Evolutionary conservation across 495 filamentous ascomycete species (phyloP).

Genomic region (Venustampulla echinocandica): DNA sequence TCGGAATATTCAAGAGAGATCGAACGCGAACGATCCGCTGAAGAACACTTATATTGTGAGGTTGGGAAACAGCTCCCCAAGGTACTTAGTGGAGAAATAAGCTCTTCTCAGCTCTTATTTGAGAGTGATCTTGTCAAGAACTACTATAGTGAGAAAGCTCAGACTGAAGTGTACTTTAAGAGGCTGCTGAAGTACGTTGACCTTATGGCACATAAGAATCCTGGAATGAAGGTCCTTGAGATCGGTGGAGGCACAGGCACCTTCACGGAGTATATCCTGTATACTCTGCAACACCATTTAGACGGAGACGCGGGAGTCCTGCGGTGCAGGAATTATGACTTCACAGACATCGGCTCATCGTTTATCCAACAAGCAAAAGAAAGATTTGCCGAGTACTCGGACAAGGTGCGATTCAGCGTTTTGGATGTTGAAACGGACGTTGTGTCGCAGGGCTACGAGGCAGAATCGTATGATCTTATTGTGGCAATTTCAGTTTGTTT

Average conservation of each 20-base stretch:
- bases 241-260: constrained; percentile 37
- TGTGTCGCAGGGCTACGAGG: neutral
- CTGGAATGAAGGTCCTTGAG: constrained; percentile 35
- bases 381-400: neutral
- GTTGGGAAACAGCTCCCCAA: neutral
- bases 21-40: too few species aligned
- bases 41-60: too few species aligned
- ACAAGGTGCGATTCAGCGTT: neutral
- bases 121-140: neutral
- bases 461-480: neutral
- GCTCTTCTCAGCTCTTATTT: neutral
- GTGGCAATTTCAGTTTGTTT: neutral
- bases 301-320: too few species aligned
- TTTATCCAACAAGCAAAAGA: neutral
- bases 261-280: constrained; percentile 24
- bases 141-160: constrained; percentile 7
- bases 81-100: neutral
- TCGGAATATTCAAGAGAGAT: too few species aligned
- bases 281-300: too few species aligned
- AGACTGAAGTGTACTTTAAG: neutral
- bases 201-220: constrained; percentile 28
- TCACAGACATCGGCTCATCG: neutral
- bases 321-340: neutral
- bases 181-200: neutral
- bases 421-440: neutral